Evolutionary conservation across 2,329 filamentous ascomycete species (phyloP), one percentile per base, ranked within the genome.

Genomic region (Fusarium dlaminii): DNA sequence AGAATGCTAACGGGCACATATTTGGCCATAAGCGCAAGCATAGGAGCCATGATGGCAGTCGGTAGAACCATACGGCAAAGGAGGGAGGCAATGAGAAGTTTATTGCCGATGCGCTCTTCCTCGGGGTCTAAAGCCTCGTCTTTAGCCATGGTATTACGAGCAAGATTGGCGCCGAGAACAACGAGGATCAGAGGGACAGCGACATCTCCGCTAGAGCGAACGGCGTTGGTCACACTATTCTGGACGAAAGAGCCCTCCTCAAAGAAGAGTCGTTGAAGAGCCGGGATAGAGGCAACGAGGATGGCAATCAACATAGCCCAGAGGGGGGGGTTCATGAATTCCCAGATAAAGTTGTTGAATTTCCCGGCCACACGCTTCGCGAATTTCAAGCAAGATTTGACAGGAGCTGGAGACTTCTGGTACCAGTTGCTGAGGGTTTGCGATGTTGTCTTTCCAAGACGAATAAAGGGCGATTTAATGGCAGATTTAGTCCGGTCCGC

Each of bases 261-360:
- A 83, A 98, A 99, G 85, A 99, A 98, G 24, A 96, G 84, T 45
- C 88, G 86, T 81, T 99, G 96, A 13, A 99, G 88, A 3, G 86
- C 80, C 0, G 96, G 96, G 11, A 98, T 90, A 2, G 95, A 97
- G 6, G 96, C 96, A 11, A 99, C 93, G 57, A 98, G 84, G 51
- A 98, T 92, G n/a, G 96, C 94, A 43, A 91, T 86, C 39, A 98
- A 86, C 96, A 99, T 98, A 36, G 96, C 95, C 95, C 95, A 98
- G 32, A 99, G 90, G 2, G 96, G 96, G 46, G 96, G 96, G 83
- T 98, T 98, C 96, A 99, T 98, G 82, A 98, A 98, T 54, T 93
- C 93, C 93, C 93, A 96, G 18, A 95, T 81, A 59, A 95, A 95
- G 55, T 83, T 84, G 75, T 89, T 83, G 76, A 94, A 71, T 81